Percentiles rank a stretch among this genome's conserved stretches.
Conservation (phyloP, 371 early-diverging fungal genomes). For the Mucor indicus region DNA sequence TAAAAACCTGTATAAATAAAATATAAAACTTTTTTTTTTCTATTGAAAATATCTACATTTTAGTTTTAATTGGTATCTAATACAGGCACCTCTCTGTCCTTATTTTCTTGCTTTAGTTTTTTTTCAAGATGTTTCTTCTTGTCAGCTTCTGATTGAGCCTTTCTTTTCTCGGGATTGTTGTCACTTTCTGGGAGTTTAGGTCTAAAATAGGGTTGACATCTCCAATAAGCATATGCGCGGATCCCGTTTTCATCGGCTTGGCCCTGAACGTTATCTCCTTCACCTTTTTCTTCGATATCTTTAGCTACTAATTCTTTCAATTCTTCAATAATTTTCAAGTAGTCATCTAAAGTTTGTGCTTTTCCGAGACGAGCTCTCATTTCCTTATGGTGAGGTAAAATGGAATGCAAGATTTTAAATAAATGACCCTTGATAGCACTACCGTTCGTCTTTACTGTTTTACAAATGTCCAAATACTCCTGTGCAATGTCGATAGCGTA, state of each 20-base stretch:
- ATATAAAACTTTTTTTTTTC: no score
- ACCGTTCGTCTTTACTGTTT: conserved; percentile 49
- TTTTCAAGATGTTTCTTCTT: no score
- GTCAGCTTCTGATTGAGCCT: no score
- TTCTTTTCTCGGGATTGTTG: no score
- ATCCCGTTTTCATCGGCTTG: conserved; percentile 60
- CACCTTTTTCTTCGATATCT: conserved; percentile 36
- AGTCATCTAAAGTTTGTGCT: conserved; percentile 61
- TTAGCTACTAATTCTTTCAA: conserved; percentile 59
- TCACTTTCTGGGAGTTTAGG: conserved; percentile 42
- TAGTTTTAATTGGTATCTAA: no score
- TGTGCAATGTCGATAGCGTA: conserved; percentile 77
- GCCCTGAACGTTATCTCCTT: conserved; percentile 29
- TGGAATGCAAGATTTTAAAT: conserved; percentile 90
- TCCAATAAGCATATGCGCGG: conserved; percentile 70
- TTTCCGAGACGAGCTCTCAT: conserved; percentile 70
- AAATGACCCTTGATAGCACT: conserved; percentile 82
- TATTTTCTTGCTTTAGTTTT: no score
- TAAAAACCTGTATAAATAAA: no score
- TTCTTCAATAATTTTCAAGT: conserved; percentile 49
- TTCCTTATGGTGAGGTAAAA: conserved; percentile 77
- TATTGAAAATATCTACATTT: no score
- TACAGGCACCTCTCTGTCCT: no score
- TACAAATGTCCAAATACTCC: conserved; percentile 86
- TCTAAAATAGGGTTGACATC: conserved; percentile 71